Evolutionary conservation across 257 asterid genomes (phyloP).

Genomic region (Capsicum rhomboideum): DNA sequence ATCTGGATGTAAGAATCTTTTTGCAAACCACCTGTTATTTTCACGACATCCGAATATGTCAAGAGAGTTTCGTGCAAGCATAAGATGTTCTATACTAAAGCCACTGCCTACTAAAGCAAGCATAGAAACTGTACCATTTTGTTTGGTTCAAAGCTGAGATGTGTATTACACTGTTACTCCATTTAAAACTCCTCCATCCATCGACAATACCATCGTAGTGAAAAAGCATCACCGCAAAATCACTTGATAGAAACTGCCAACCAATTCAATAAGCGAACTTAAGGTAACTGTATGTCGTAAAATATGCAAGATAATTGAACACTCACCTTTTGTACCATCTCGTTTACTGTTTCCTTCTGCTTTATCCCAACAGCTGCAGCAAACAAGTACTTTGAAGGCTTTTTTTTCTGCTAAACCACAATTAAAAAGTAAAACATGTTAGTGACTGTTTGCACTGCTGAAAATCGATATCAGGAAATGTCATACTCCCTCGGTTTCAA

Average conservation of each 20-base stretch:
- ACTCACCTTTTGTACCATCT: conserved; percentile 57
- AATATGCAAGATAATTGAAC: not conserved
- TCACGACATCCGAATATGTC: not conserved
- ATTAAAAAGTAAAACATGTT: not conserved
- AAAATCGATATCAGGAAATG: not conserved
- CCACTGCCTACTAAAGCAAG: not conserved
- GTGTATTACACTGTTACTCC: conserved; percentile 63
- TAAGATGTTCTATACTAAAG: not conserved
- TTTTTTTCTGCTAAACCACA: conserved; percentile 28
- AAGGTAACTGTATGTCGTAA: not conserved
- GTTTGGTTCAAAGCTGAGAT: conserved; percentile 70
- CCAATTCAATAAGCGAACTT: not conserved
- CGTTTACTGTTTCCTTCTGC: conserved; percentile 55
- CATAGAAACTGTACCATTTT: conserved; percentile 46
- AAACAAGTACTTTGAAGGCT: conserved; percentile 39
- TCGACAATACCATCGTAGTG: conserved; percentile 82
- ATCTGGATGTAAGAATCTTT: conserved; percentile 73
- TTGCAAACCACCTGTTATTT: conserved; percentile 73
- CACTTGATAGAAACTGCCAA: conserved; percentile 52
- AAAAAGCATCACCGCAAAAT: conserved; percentile 79
- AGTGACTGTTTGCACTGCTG: not conserved
- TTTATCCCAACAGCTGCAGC: conserved; percentile 69
- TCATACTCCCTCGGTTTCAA: not conserved
- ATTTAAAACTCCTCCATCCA: conserved; percentile 54
- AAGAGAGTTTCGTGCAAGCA: not conserved